Base-by-base conservation (phyloP, 768 basidiomycete genomes). In the Vishniacozyma victoriae region DNA sequence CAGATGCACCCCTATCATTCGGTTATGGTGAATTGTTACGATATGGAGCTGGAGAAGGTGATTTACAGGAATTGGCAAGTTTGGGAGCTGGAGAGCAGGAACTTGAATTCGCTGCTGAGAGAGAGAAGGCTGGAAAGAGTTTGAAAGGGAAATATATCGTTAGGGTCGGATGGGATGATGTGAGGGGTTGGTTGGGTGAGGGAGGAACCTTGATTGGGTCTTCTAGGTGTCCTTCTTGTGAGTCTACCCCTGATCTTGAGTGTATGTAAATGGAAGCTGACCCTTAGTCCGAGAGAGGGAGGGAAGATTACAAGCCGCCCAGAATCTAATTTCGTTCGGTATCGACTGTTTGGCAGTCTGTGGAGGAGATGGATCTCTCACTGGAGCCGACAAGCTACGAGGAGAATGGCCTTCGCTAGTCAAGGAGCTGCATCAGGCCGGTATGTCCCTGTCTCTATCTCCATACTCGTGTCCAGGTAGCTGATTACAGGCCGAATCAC, bases 281-380 rank as follows among this genome's bases (percentile, higher is more conserved):
- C 37, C 11, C 13, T 23, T 41, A 27, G 96, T 97, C 75, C 81
- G 92, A 48, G 90, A 86, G 1, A 71, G 74, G 25, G 91, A 92
- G 73, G 95, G 95, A 4, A 84, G 95, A 41, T 75, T 85, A n/a
- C 78, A 80, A 4, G 95, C 90, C 29, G 92, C 89, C 3, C 75
- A 82, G 61, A 97, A 97, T 70, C 78, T 99, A 51, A 83, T 97
- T 74, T 87, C 84, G 62, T 92, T 93, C 72, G 95, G 95, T 46
- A 97, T 99, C 60, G 90, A 97, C 64, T 93, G 92, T 15, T 79
- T 99, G 50, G 89, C 86, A 38, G 91, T 99, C 47, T 97, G 93
- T 62, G 95, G 95, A 46, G 95, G 95, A 65, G 95, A 99, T 61
- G 95, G 95, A 20, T 89, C 86, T 14, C 78, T 99, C 54, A 97